Base-by-base conservation (phyloP, 306 rosid genomes). In the Ochetophila trinervis region DNA sequence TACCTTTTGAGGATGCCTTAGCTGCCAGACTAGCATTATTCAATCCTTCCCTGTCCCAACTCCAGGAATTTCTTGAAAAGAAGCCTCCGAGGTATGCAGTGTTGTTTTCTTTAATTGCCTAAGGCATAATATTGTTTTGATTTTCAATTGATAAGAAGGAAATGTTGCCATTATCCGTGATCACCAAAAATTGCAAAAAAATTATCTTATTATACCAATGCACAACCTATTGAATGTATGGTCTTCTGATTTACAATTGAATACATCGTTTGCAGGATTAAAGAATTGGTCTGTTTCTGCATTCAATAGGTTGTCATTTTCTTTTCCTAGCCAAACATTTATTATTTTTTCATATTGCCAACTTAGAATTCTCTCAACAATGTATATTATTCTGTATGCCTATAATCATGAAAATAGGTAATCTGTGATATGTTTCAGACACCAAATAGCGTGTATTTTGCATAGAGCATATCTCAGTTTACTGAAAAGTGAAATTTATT, bases 1-100 rank as follows among this genome's bases (percentile, higher is more conserved):
- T 93, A 71, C 87, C 96, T 61, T 87, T 93, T 69, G 97, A 93
- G 81, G 97, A 84, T 34, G 99, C 99, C 67, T 90, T 93, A 79
- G 90, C 96, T 78, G 88, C 97, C 68, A 90, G 99, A 62, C 81
- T 93, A 30, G 63, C 95, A 45, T 78, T 93, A 81, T 90, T 90
- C 80, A 89, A 76, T 16, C 99, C 99, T 42, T 84, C 96, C 74
- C 76, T 79, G 20, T 79, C 96, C 37, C 97, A 87, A 73, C 67
- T 93, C 7, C 85, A 90, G 78, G 88, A 90, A 75, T 93, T 87
- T 79, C 96, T 93, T 35, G 67, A 68, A 70, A 86, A 84, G 81
- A 76, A 73, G 30, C 96, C 97, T 11, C 91, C 97, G 37, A 87
- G 88, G 99, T 93, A 65, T n/a, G n/a, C n/a, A n/a, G n/a, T n/a